phyloP scores from a whole-genome alignment of 2,329 filamentous ascomycete genomes.

The Xylariales sp. region DNA sequence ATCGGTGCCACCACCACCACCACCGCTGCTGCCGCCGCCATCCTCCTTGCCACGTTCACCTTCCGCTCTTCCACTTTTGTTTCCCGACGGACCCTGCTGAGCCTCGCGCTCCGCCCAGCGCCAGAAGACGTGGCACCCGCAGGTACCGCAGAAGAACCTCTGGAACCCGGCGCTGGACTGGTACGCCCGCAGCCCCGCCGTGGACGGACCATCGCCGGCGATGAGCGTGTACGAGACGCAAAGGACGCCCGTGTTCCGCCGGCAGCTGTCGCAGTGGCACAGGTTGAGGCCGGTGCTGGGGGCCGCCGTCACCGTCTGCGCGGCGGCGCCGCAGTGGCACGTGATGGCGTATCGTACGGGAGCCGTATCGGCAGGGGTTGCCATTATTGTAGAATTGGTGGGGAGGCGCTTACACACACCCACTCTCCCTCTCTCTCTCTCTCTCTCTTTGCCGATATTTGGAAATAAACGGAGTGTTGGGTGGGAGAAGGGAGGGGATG shows the following conservation, averaged over 20 bases:
- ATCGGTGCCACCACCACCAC: background rate
- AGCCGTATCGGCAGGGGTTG: too few species aligned
- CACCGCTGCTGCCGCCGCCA: too few species aligned
- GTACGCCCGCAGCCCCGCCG: slow-evolving; percentile 13
- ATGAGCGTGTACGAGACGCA: slow-evolving; percentile 33
- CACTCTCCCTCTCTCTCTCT: too few species aligned
- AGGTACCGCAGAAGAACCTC: slow-evolving; percentile 34
- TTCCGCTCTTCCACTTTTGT: too few species aligned
- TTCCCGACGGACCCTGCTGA: too few species aligned
- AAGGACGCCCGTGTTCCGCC: slow-evolving; percentile 29
- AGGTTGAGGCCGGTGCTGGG: slow-evolving; percentile 9
- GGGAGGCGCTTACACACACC: too few species aligned
- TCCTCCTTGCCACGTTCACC: too few species aligned
- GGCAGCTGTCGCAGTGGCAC: slow-evolving; percentile 27
- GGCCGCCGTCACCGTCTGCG: background rate
- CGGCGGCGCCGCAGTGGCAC: slow-evolving; percentile 1
- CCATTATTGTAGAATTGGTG: too few species aligned
- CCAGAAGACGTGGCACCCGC: slow-evolving; percentile 37
- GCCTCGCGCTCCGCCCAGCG: background rate
- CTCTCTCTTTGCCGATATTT: too few species aligned
- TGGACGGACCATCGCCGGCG: slow-evolving; percentile 7
- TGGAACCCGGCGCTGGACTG: slow-evolving; percentile 8
- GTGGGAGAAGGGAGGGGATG: too few species aligned
- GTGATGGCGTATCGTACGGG: slow-evolving; percentile 10
- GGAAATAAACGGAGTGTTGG: too few species aligned